A percentile compares a stretch with the other conserved stretches of the same genome.
These are phyloP conservation scores for Platanus orientalis DNA, from an alignment of 164 flowering plant genomes.

Conservation along the genomic window DNA sequence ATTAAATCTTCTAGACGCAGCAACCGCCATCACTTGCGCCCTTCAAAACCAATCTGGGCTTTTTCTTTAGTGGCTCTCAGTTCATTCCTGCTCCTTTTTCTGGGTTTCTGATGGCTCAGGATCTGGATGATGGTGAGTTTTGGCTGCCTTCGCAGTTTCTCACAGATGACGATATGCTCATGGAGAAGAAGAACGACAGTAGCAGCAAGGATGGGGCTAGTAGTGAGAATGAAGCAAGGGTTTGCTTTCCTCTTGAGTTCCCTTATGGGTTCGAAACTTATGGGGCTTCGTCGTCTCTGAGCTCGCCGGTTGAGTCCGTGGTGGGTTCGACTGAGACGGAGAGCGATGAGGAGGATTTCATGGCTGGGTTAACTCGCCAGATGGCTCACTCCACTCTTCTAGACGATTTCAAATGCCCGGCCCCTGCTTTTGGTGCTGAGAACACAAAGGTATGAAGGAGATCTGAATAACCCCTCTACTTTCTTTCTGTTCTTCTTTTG, in stretches of 20 bases:
- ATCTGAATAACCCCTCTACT: too few relatives aligned
- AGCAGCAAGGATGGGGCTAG: not conserved
- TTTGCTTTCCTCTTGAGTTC: conserved; percentile 42
- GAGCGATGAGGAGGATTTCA: conserved; percentile 50
- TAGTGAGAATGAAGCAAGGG: not conserved
- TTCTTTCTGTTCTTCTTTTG: not conserved
- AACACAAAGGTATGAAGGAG: conserved; percentile 40
- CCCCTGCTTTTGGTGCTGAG: conserved; percentile 12
- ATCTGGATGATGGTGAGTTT: conserved; percentile 54
- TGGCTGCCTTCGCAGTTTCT: conserved; percentile 65
- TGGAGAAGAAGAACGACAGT: conserved; percentile 22
- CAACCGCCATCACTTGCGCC: conserved; percentile 11
- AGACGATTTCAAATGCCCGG: conserved; percentile 11
- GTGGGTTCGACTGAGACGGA: conserved; percentile 50
- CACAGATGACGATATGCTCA: conserved; percentile 37
- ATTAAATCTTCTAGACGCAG: conserved; percentile 33
- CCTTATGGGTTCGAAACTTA: conserved; percentile 38
- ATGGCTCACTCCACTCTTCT: conserved; percentile 41
- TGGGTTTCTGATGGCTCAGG: conserved; percentile 36
- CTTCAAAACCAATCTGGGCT: conserved; percentile 6
- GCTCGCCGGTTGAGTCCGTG: conserved; percentile 51
- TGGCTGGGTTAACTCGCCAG: conserved; percentile 36
- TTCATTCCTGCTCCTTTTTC: not conserved
- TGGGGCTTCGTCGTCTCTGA: conserved; percentile 28
- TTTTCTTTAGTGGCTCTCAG: not conserved